phyloP scores from a whole-genome alignment of 192 early-diverging fungal species.

The Coemansia sp. region DNA sequence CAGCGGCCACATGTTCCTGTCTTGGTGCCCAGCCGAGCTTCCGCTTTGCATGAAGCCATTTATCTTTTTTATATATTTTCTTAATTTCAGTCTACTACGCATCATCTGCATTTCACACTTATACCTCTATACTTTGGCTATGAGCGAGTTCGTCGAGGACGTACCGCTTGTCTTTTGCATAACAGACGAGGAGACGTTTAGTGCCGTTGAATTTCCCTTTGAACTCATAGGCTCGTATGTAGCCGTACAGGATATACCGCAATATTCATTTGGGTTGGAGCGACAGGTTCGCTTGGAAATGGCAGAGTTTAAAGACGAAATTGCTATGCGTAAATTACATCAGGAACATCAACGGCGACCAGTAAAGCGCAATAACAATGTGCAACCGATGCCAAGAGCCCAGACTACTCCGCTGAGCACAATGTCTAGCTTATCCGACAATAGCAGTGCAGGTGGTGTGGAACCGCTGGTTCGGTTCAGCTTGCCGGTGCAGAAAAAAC shows the following conservation, averaged over 20 bases:
- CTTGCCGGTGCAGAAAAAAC: conserved; percentile 22
- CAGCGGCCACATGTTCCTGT: not conserved
- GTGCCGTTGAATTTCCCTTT: conserved; percentile 45
- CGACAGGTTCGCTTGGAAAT: conserved; percentile 37
- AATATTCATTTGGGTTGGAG: conserved; percentile 42
- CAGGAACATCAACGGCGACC: conserved; percentile 43
- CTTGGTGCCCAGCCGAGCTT: not conserved
- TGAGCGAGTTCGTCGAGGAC: conserved; percentile 39
- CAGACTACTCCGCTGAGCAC: conserved; percentile 19
- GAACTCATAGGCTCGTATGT: conserved; percentile 39
- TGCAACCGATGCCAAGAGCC: conserved; percentile 13
- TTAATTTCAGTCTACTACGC: not conserved
- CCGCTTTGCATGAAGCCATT: not conserved
- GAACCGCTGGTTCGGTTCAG: conserved; percentile 23
- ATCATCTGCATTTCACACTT: conserved; percentile 2
- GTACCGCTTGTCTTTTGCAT: conserved; percentile 30
- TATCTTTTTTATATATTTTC: not conserved
- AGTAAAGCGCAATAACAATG: not conserved
- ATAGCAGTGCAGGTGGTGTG: conserved; percentile 1
- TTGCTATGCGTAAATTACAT: conserved; percentile 37
- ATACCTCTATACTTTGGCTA: not conserved
- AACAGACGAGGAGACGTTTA: conserved; percentile 35
- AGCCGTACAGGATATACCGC: conserved; percentile 43
- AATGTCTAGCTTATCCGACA: not conserved
- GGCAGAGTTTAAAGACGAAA: conserved; percentile 30